These are phyloP conservation scores for Baudoinia panamericana DNA, from an alignment of 495 filamentous ascomycete genomes.

Conservation along the genomic window DNA sequence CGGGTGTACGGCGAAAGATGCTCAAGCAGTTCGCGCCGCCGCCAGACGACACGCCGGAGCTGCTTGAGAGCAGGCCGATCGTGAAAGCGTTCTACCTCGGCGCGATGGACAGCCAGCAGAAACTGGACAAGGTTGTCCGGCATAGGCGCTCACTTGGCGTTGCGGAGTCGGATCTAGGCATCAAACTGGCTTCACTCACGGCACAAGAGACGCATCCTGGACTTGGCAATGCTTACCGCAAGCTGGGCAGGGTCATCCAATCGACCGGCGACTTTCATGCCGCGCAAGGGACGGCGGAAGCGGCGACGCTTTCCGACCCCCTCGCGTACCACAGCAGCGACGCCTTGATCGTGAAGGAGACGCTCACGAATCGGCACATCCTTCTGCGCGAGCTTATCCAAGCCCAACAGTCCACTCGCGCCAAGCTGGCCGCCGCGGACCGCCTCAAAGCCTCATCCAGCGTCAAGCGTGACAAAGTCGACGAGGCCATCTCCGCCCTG, in stretches of 20 bases:
- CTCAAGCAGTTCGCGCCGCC: conserved; percentile 98
- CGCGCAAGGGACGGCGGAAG: conserved; percentile 94
- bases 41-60: conserved; percentile 90
- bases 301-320: conserved; percentile 85
- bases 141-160: conserved; percentile 79
- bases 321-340: conserved; percentile 91
- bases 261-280: conserved; percentile 88
- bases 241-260: conserved; percentile 86
- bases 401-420: conserved; percentile 67
- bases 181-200: conserved; percentile 71
- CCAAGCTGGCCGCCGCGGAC: conserved; percentile 70
- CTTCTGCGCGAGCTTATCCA: conserved; percentile 87
- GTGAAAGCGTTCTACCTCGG: conserved; percentile 95
- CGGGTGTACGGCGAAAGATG: conserved; percentile 83
- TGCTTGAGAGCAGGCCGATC: conserved; percentile 73
- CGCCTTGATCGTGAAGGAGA: conserved; percentile 97
- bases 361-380: conserved; percentile 95
- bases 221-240: conserved; percentile 79
- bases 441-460: conserved; percentile 71
- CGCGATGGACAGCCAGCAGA: conserved; percentile 89
- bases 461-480: conserved; percentile 84
- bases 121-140: conserved; percentile 88
- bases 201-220: conserved; percentile 83
- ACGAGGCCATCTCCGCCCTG: conserved; percentile 80
- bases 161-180: conserved; percentile 84